phyloP scores from a whole-genome alignment of 768 basidiomycete species.

The Tephrocybe sp. region DNA sequence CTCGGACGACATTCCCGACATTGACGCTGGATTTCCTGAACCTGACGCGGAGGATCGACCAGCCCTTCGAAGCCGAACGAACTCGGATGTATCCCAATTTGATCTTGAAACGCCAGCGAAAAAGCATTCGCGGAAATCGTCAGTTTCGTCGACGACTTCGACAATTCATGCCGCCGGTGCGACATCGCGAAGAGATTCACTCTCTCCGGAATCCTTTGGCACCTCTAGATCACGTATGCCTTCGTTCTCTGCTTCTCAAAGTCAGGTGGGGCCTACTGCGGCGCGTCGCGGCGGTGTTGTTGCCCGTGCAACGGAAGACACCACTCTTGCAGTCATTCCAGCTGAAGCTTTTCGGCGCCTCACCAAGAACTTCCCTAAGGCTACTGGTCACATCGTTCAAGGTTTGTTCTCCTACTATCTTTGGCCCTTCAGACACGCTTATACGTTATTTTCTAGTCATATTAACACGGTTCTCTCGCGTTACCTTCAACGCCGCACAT shows the following conservation, averaged over 20 bases:
- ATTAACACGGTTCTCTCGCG: slow-evolving; percentile 91
- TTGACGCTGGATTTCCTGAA: slow-evolving; percentile 24
- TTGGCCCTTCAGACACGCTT: slow-evolving; percentile 2
- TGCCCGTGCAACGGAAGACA: slow-evolving; percentile 91
- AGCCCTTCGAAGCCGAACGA: slow-evolving; percentile 33
- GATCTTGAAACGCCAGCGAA: slow-evolving; percentile 36
- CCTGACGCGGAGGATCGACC: slow-evolving; percentile 17
- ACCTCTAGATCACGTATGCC: slow-evolving; percentile 20
- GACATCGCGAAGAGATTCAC: slow-evolving; percentile 23
- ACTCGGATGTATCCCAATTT: slow-evolving; percentile 66
- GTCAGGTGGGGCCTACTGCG: slow-evolving; percentile 17
- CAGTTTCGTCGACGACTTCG: slow-evolving; percentile 65
- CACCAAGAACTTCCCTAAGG: slow-evolving; percentile 96
- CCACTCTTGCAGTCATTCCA: slow-evolving; percentile 97
- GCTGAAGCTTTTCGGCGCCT: slow-evolving; percentile 94
- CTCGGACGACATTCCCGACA: slow-evolving; percentile 37
- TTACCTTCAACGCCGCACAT: slow-evolving; percentile 97
- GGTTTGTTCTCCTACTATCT: slow-evolving; percentile 37
- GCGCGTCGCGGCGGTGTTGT: slow-evolving; percentile 75
- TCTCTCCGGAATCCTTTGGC: slow-evolving; percentile 24
- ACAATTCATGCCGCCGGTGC: slow-evolving; percentile 54
- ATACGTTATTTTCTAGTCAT: slow-evolving; percentile 59
- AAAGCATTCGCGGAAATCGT: slow-evolving; percentile 44
- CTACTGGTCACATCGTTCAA: slow-evolving; percentile 94
- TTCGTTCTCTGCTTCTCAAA: slow-evolving; percentile 14